A percentile compares a stretch with the other conserved stretches of the same genome.
Evolutionary conservation across 1,284 basidiomycete species (phyloP).

Genomic region (Inonotus obliquus): DNA sequence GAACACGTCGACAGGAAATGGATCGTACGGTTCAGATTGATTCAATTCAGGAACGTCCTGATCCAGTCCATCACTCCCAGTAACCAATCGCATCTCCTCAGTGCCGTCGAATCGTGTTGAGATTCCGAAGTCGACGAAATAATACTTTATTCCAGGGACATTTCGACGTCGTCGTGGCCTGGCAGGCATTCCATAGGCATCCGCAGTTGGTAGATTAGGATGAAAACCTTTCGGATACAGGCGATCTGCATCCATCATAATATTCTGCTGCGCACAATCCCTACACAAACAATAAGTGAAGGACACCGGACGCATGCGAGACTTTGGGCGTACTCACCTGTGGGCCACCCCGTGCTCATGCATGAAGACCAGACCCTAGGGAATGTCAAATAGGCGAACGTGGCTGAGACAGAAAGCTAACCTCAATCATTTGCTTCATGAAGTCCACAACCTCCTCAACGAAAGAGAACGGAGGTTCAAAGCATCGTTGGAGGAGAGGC

Average conservation of each 20-base stretch:
- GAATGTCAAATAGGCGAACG: not conserved
- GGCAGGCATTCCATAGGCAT: not conserved
- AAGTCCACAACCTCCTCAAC: conserved; percentile 13
- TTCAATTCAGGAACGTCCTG: conserved; percentile 10
- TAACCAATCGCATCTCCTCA: not conserved
- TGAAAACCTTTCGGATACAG: conserved; percentile 10
- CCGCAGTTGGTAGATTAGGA: not conserved
- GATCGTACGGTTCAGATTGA: conserved; percentile 3
- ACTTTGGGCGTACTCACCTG: not conserved
- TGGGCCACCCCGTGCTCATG: conserved; percentile 1
- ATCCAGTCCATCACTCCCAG: conserved; percentile 3
- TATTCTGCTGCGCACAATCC: not conserved
- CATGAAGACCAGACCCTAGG: not conserved
- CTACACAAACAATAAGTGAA: not conserved
- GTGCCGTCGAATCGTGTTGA: conserved; percentile 2
- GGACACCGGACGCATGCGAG: not conserved
- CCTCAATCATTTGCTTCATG: conserved; percentile 7
- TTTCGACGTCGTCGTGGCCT: not conserved
- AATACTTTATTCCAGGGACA: conserved; percentile 21
- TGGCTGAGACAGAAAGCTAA: not conserved
- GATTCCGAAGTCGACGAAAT: conserved; percentile 22
- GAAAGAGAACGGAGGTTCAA: not conserved
- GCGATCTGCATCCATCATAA: conserved; percentile 1
- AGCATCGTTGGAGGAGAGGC: not conserved
- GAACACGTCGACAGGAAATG: conserved; percentile 15